phyloP scores from a whole-genome alignment of 345 rosid genomes.

The Fremontodendron californicum region DNA sequence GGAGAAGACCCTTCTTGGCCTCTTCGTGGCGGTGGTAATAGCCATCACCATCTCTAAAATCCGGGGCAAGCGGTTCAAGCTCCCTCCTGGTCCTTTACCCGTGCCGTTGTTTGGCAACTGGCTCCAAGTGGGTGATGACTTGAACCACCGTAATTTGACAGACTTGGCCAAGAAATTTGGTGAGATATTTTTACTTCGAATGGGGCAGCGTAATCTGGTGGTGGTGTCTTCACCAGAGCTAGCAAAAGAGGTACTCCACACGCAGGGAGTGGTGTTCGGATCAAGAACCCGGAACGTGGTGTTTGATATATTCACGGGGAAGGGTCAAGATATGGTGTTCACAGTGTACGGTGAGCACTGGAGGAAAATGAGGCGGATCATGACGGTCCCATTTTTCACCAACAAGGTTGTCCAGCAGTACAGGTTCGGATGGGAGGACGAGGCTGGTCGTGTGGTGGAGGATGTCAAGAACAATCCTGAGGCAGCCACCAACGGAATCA shows the following conservation, averaged over 20 bases:
- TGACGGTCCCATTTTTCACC: slow-evolving; percentile 99
- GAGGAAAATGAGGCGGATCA: slow-evolving; percentile 96
- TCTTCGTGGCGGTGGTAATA: slow-evolving; percentile 56
- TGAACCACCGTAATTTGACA: slow-evolving; percentile 83
- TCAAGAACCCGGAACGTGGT: slow-evolving; percentile 92
- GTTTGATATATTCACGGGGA: slow-evolving; percentile 93
- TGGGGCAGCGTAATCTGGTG: slow-evolving; percentile 94
- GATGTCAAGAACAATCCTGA: slow-evolving; percentile 75
- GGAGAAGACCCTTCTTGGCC: slow-evolving; percentile 81
- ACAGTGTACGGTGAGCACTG: slow-evolving; percentile 98
- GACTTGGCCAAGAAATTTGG: slow-evolving; percentile 79
- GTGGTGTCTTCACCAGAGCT: slow-evolving; percentile 87
- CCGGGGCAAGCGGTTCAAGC: slow-evolving; percentile 58
- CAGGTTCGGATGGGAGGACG: slow-evolving; percentile 91
- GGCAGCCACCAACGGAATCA: slow-evolving; percentile 53
- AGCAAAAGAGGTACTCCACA: slow-evolving; percentile 86
- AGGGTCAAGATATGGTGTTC: slow-evolving; percentile 99
- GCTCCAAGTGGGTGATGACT: slow-evolving; percentile 98
- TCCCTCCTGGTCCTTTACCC: slow-evolving; percentile 62
- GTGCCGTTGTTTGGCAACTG: slow-evolving; percentile 92
- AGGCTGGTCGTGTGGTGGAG: slow-evolving; percentile 26
- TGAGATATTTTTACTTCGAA: slow-evolving; percentile 70
- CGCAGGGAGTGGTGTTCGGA: slow-evolving; percentile 89
- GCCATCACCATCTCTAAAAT: slow-evolving; percentile 71
- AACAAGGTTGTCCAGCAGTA: slow-evolving; percentile 76